Evolutionary conservation across 768 basidiomycete genomes (phyloP).

Genomic region (Leccinum subtestaceum): DNA sequence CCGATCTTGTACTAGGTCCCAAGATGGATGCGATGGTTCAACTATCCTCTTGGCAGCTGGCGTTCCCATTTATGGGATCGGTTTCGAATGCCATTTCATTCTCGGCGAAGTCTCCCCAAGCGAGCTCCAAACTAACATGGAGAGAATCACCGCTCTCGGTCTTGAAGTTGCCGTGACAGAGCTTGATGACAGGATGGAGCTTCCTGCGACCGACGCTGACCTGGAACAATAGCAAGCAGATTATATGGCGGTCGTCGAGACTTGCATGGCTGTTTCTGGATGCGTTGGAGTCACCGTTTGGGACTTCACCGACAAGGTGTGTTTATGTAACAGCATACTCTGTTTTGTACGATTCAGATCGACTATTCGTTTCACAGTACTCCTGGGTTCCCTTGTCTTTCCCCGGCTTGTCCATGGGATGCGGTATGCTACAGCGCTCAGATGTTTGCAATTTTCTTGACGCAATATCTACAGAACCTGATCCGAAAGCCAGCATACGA

Average conservation of each 20-base stretch:
- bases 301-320: slow-evolving; percentile 40
- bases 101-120: slow-evolving; percentile 51
- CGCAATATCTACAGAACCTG: slow-evolving; percentile 6
- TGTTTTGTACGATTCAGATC: slow-evolving; percentile 15
- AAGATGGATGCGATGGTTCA: slow-evolving; percentile 50
- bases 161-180: slow-evolving; percentile 70
- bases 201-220: slow-evolving; percentile 45
- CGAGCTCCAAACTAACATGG: slow-evolving; percentile 45
- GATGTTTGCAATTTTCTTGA: background rate
- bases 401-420: slow-evolving; percentile 16
- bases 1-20: slow-evolving; percentile 1
- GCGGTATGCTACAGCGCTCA: background rate
- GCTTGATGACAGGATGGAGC: slow-evolving; percentile 59
- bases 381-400: slow-evolving; percentile 15
- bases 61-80: slow-evolving; percentile 59
- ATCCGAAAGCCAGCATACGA: slow-evolving; percentile 16
- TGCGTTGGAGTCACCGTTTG: slow-evolving; percentile 41
- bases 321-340: background rate
- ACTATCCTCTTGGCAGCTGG: slow-evolving; percentile 46
- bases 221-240: slow-evolving; percentile 55
- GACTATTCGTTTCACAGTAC: slow-evolving; percentile 6
- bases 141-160: slow-evolving; percentile 55
- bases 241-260: slow-evolving; percentile 53
- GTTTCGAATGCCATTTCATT: slow-evolving; percentile 59
- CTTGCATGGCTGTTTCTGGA: slow-evolving; percentile 42